Evolutionary conservation across 2,329 filamentous ascomycete species (phyloP), one percentile per base, ranked within the genome.

Genomic region (Aspergillus carbonarius): DNA sequence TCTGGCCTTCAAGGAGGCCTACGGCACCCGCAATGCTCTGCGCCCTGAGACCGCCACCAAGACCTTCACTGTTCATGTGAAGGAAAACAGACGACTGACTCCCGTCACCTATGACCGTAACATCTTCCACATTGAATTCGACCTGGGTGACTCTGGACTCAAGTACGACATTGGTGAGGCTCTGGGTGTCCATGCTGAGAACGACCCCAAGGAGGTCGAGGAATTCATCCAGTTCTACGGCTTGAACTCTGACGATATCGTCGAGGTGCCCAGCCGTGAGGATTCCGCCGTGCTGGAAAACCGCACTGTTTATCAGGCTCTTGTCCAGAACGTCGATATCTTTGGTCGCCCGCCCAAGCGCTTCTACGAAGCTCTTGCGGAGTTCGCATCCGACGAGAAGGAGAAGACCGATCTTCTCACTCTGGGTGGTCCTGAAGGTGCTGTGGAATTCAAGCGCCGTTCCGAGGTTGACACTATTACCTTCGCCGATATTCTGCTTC

Each of bases 71-170:
- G 89, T 97, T 55, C 89, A 87, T 55, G 93, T 99, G 76, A 92
- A 96, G 81, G 95, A 98, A 81, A 97, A 96, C 80, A 91, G 95
- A 62, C 88, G 95, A 63, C 85, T 99, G 56, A 99, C 95, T 0
- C 95, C 95, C 3, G 70, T 78, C 23, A 89, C 88, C 32, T 99
- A 99, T 73, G 93, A 98, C 76, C 92, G 95, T 68, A 97, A 99
- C 83, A 98, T 99, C 77, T 99, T 99, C 88, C 95, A 99, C 80
- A 98, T 99, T 63, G 95, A 99, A 78, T 99, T 99, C 70, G 95
- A 98, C 72, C 86, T 99, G 23, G 93, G 93, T 60, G 79, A 88
- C 70, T 96, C 93, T 34, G 93, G 93, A 39, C 86, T 99, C 64
- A 96, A 86, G 42, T 99, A 99, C 79, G 91, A 96, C 73, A 98